phyloP scores from a whole-genome alignment of 2,329 filamentous ascomycete genomes.

The Biscogniauxia sp. region DNA sequence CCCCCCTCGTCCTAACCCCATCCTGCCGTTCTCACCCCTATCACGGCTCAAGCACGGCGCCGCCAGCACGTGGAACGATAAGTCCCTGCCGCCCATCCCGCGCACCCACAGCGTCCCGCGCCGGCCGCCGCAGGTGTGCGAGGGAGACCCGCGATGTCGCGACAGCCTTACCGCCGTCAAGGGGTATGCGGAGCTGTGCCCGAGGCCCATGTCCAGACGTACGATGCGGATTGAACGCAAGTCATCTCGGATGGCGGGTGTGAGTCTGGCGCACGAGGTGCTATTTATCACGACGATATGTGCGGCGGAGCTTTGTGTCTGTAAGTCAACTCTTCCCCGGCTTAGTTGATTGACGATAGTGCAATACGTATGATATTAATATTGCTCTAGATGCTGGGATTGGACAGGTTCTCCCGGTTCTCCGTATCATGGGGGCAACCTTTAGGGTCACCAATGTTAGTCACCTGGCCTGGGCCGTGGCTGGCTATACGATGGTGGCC shows the following conservation, averaged over 20 bases:
- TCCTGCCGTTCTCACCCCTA: constrained; percentile 6
- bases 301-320: constrained; percentile 43
- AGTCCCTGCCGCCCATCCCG: constrained; percentile 12
- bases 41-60: constrained; percentile 1
- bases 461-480: constrained; percentile 55
- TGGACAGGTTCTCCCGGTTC: constrained; percentile 45
- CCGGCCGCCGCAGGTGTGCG: constrained; percentile 3
- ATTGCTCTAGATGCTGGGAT: constrained; percentile 38
- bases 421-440: constrained; percentile 45
- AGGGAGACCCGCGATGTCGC: not conserved
- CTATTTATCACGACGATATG: constrained; percentile 44
- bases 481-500: constrained; percentile 53
- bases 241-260: not conserved
- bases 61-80: constrained; percentile 1
- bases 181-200: constrained; percentile 5
- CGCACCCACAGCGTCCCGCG: constrained; percentile 7
- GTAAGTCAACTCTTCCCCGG: constrained; percentile 22
- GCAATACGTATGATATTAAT: constrained; percentile 5
- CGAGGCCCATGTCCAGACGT: not conserved
- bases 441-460: constrained; percentile 44
- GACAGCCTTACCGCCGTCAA: constrained; percentile 10
- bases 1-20: constrained; percentile 2
- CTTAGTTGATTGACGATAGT: not conserved
- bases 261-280: constrained; percentile 27
- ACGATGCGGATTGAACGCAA: not conserved